Base-by-base conservation (phyloP, 345 rosid species). In the Physaria fendleri region DNA sequence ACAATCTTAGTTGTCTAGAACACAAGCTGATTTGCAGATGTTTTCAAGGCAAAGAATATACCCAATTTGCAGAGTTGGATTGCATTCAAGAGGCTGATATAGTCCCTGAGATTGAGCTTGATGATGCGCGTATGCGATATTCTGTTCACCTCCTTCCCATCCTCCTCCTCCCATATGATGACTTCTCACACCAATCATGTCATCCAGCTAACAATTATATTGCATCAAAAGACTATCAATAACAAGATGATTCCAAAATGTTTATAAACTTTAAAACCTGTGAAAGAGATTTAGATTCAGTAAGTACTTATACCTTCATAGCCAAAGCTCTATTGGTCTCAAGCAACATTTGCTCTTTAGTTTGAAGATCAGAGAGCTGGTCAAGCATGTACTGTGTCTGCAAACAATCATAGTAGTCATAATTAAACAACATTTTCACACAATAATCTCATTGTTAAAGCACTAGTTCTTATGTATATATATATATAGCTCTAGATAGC, bases 1-100 rank as follows among this genome's bases (percentile, higher is more conserved):
- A 58, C 27, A 39, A 12, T 14, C 23, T 41, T 9, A 42, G 44
- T 23, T 25, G 69, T 11, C 4, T 29, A 64, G 50, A 4, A 16
- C 28, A 43, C 38, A 34, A 33, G 28, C 5, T 49, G 39, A 20
- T 37, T 3, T 39, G 30, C 15, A 49, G 3, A 50, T 54, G 23
- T 2, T 29, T 38, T 33, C 3, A 50, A 50, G 39, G 32, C 34
- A 38, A 20, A 28, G 6, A 14, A 13, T 18, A n/a, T 79, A 92
- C 99, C 99, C 97, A 7, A 89, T 93, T 73, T 93, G 97, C 68
- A 93, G 72, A 42, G 97, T 89, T 54, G 97, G 95, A 60, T 93
- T 78, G 85, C 99, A 93, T 41, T 89, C 94, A 41, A 93, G 52
- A 57, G 82, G 92, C 70, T 87, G 99, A 71, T 68, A 87, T 24